Conservation (phyloP, 441 rosid genomes). For the Iberis amara region DNA sequence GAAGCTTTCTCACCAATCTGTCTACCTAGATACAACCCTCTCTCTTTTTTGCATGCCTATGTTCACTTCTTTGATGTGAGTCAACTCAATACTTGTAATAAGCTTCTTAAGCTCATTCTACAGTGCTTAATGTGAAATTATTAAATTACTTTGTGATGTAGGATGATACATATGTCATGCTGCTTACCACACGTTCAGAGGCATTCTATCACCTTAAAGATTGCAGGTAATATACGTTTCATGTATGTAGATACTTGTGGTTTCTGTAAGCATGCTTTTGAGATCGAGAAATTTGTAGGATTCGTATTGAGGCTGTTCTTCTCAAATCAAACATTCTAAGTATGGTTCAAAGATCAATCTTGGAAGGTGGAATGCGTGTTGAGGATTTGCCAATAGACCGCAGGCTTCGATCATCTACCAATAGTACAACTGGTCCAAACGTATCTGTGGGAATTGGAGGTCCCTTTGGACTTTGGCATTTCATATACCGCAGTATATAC, state of each 20-base stretch:
- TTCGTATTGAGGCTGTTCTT: slow-evolving; percentile 70
- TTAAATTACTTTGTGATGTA: slow-evolving; percentile 35
- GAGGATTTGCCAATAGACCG: slow-evolving; percentile 76
- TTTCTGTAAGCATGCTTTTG: background rate
- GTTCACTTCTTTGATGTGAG: slow-evolving; percentile 95
- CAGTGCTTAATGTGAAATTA: slow-evolving; percentile 1
- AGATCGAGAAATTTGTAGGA: slow-evolving; percentile 38
- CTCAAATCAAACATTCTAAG: slow-evolving; percentile 80
- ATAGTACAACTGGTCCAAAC: slow-evolving; percentile 42
- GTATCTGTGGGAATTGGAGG: slow-evolving; percentile 70
- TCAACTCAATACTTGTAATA: slow-evolving; percentile 20
- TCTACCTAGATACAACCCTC: slow-evolving; percentile 91
- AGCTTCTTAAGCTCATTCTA: slow-evolving; percentile 10
- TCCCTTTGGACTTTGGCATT: slow-evolving; percentile 95
- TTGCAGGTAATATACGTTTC: slow-evolving; percentile 60
- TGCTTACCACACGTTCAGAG: slow-evolving; percentile 97
- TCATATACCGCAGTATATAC: slow-evolving; percentile 87
- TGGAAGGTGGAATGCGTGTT: slow-evolving; percentile 90
- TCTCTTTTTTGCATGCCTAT: slow-evolving; percentile 90
- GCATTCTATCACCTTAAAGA: slow-evolving; percentile 97
- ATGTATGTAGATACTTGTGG: slow-evolving; percentile 2
- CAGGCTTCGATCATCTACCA: slow-evolving; percentile 27
- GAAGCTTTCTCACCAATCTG: slow-evolving; percentile 97
- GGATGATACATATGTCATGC: slow-evolving; percentile 79
- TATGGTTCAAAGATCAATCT: slow-evolving; percentile 75